Conservation (phyloP, 169 alveolate species). For the Miamiensis avidus region DNA sequence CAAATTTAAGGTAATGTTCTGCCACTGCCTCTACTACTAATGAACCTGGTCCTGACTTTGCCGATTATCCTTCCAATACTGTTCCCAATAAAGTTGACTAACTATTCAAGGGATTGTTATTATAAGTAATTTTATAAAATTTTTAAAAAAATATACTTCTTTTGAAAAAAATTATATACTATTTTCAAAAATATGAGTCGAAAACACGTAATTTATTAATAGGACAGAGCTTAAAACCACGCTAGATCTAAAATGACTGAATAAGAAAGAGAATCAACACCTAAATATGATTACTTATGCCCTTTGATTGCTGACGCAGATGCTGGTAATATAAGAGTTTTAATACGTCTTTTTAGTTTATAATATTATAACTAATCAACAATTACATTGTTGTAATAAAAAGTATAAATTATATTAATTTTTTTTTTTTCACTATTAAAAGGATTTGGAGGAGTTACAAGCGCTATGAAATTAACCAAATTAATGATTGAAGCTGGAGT, state of each 20-base stretch:
- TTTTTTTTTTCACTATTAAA: too few relatives aligned
- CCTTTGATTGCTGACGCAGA: constrained; percentile 89
- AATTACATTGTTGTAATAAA: too few relatives aligned
- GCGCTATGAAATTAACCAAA: constrained; percentile 81
- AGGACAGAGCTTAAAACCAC: constrained; percentile 77
- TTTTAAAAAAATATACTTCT: background rate
- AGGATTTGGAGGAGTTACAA: constrained; percentile 81
- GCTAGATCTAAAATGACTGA: constrained; percentile 69
- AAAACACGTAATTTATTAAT: too few relatives aligned
- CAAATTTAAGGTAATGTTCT: constrained; percentile 40
- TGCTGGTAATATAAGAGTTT: constrained; percentile 76
- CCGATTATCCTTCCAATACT: constrained; percentile 86
- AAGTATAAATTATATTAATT: too few relatives aligned
- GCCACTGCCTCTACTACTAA: constrained; percentile 78
- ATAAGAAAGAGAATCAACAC: constrained; percentile 54
- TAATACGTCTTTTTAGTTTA: too few relatives aligned
- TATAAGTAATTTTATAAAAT: background rate
- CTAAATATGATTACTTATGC: constrained; percentile 70
- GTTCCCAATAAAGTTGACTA: constrained; percentile 86
- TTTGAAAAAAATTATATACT: constrained; percentile 14
- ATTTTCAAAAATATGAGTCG: too few relatives aligned
- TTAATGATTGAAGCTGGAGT: constrained; percentile 86
- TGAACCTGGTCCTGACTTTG: constrained; percentile 89
- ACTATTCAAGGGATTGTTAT: constrained; percentile 59
- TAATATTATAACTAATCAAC: too few relatives aligned